These are phyloP conservation scores for Podospora anserina DNA, from an alignment of 495 filamentous ascomycete species.

Conservation along the genomic window DNA sequence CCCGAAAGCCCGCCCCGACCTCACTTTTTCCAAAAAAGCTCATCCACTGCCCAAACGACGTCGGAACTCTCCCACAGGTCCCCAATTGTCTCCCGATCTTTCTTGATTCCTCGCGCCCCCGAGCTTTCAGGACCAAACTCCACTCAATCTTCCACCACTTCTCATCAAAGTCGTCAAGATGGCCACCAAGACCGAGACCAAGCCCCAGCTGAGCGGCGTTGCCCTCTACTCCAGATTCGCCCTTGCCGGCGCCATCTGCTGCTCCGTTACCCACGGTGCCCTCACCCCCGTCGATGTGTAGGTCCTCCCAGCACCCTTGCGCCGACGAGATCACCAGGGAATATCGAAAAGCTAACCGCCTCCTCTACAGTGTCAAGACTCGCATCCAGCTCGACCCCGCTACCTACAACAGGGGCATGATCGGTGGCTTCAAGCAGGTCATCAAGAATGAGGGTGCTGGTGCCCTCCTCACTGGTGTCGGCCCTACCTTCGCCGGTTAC, in stretches of 20 bases:
- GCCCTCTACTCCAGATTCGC: constrained; percentile 79
- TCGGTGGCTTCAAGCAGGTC: constrained; percentile 84
- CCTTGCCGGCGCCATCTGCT: constrained; percentile 91
- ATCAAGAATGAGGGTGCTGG: constrained; percentile 80
- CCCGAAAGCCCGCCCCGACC: constrained; percentile 19
- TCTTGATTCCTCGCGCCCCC: constrained; percentile 26
- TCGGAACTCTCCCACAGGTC: constrained; percentile 16
- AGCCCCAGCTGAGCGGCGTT: constrained; percentile 45
- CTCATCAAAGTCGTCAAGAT: constrained; percentile 34
- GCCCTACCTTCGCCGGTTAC: constrained; percentile 86
- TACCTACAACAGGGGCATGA: constrained; percentile 85
- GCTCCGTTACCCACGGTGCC: constrained; percentile 87
- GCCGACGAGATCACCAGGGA: not conserved
- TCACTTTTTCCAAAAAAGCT: constrained; percentile 34
- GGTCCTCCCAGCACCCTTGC: constrained; percentile 37
- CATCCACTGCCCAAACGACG: constrained; percentile 23
- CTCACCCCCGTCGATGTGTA: constrained; percentile 97
- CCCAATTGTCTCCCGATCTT: constrained; percentile 26
- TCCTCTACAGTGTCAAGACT: constrained; percentile 75
- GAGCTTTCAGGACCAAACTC: constrained; percentile 29
- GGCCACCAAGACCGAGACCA: constrained; percentile 33
- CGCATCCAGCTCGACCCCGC: constrained; percentile 88
- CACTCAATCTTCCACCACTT: constrained; percentile 29
- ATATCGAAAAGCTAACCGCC: constrained; percentile 18
- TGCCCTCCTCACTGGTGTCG: constrained; percentile 82